Conservation (phyloP, 805 yeast species). For the Yamadazyma insecticola region DNA sequence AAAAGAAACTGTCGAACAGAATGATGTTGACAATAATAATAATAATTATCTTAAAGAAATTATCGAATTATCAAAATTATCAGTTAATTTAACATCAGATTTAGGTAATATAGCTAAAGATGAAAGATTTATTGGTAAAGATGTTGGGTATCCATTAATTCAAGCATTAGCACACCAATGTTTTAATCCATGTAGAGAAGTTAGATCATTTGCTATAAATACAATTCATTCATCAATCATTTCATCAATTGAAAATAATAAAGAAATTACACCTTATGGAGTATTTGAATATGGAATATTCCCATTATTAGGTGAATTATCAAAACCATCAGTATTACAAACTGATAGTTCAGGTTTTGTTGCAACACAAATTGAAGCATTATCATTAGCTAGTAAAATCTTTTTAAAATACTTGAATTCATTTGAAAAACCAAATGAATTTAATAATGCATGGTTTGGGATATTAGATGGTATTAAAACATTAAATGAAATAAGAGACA, state of each 20-base stretch:
- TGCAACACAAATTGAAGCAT: conserved; percentile 61
- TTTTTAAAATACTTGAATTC: conserved; percentile 32
- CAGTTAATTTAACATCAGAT: conserved; percentile 57
- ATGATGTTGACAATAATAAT: conserved; percentile 28
- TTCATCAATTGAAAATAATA: conserved; percentile 28
- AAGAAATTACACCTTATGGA: conserved; percentile 44
- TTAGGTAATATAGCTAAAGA: conserved; percentile 34
- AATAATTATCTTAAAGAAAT: conserved; percentile 48
- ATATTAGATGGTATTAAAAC: conserved; percentile 28
- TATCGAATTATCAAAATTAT: conserved; percentile 54
- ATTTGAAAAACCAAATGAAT: conserved; percentile 15
- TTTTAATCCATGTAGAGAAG: conserved; percentile 78
- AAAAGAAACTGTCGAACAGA: conserved; percentile 7
- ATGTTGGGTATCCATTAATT: conserved; percentile 53
- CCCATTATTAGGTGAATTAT: conserved; percentile 63
- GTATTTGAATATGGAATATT: conserved; percentile 71
- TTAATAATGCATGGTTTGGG: conserved; percentile 28
- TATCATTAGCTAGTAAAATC: conserved; percentile 61
- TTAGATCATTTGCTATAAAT: conserved; percentile 61
- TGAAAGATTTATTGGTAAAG: conserved; percentile 25
- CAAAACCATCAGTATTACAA: conserved; percentile 54
- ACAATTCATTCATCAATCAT: conserved; percentile 52
- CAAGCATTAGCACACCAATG: conserved; percentile 89
- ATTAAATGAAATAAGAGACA: conserved; percentile 19
- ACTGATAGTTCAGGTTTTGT: conserved; percentile 63